phyloP scores from a whole-genome alignment of 371 early-diverging fungal species.

The Mortierella sp. region DNA sequence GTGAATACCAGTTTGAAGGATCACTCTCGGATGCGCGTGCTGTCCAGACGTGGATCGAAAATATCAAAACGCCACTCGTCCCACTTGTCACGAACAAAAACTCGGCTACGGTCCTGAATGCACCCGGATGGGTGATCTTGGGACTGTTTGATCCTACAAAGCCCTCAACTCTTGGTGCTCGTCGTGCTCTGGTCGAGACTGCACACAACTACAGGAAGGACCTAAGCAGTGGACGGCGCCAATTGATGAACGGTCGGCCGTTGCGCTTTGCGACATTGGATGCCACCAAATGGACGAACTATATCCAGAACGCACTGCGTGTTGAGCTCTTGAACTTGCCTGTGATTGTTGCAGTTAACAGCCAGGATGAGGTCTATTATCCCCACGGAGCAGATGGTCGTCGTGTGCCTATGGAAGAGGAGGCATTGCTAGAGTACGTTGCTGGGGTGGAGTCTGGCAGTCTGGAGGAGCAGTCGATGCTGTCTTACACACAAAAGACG shows the following conservation, averaged over 20 bases:
- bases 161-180: conserved; percentile 13
- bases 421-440: conserved; percentile 29
- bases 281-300: conserved; percentile 49
- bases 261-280: conserved; percentile 43
- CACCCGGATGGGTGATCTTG: conserved; percentile 36
- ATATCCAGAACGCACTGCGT: conserved; percentile 21
- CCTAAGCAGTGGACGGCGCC: background rate
- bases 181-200: conserved; percentile 27
- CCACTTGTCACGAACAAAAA: conserved; percentile 18
- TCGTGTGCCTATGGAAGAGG: conserved; percentile 31
- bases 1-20: conserved; percentile 31
- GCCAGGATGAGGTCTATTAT: conserved; percentile 22
- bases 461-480: conserved; percentile 31
- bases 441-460: conserved; percentile 23
- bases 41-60: conserved; percentile 35
- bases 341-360: conserved; percentile 36
- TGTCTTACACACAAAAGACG: conserved; percentile 22
- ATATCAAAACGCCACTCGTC: conserved; percentile 28
- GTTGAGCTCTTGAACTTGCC: conserved; percentile 36
- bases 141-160: conserved; percentile 35
- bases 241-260: conserved; percentile 6
- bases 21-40: conserved; percentile 18
- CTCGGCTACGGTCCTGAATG: conserved; percentile 10
- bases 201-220: conserved; percentile 32
- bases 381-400: conserved; percentile 33